phyloP scores from a whole-genome alignment of 31 red algal genomes.

The Bonnemaisonia californica region DNA sequence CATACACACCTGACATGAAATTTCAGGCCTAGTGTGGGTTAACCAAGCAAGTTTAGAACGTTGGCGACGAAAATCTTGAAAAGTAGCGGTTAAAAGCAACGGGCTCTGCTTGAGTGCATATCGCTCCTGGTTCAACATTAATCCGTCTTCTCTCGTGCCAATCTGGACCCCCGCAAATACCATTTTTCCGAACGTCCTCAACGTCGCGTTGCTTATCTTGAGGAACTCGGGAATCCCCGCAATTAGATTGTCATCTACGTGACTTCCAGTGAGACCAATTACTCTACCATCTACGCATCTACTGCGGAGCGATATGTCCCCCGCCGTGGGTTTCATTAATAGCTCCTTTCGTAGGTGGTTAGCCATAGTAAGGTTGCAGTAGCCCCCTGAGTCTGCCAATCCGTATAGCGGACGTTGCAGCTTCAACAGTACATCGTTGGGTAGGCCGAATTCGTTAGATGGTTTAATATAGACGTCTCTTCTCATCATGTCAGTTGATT shows the following conservation, averaged over 20 bases:
- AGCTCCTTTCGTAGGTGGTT: neutral
- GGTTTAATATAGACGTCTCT: conserved; percentile 1
- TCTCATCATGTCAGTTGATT: neutral
- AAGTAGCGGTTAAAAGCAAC: neutral
- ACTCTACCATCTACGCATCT: neutral
- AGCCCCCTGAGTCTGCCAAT: conserved; percentile 20
- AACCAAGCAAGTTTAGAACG: neutral
- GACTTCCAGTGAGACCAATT: neutral
- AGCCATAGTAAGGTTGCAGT: conserved; percentile 12
- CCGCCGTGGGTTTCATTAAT: neutral
- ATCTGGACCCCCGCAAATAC: conserved; percentile 12
- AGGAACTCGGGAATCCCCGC: neutral
- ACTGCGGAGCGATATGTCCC: neutral
- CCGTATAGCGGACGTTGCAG: conserved; percentile 11
- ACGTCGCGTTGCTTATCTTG: neutral
- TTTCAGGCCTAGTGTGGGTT: conserved; percentile 20
- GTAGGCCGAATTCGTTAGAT: conserved; percentile 16
- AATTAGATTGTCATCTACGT: conserved; percentile 25
- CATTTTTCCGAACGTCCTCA: neutral
- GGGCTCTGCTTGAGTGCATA: conserved; percentile 1
- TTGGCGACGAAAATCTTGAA: neutral
- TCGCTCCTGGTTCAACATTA: neutral
- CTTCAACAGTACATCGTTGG: neutral
- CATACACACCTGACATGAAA: neutral
- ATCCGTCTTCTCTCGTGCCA: neutral